These are phyloP conservation scores for Papiliotrema fonsecae DNA, from an alignment of 1,284 basidiomycete species.

Conservation along the genomic window DNA sequence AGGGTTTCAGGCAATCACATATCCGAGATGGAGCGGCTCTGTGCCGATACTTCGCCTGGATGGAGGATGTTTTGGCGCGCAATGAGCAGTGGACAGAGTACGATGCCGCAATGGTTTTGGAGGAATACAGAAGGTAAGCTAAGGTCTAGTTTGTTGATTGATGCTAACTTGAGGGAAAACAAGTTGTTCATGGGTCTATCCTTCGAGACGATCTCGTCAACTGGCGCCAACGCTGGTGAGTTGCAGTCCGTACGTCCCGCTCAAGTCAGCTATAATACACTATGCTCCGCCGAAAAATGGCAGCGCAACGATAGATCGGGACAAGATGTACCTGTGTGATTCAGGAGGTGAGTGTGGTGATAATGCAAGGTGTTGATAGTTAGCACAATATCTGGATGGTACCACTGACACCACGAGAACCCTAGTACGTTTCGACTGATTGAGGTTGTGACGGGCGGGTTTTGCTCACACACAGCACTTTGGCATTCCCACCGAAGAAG, in stretches of 20 bases:
- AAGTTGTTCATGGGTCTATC: conserved; percentile 80
- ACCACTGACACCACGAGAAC: conserved; percentile 94
- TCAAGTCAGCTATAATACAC: conserved; percentile 75
- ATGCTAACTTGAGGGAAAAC: conserved; percentile 55
- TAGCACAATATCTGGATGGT: conserved; percentile 75
- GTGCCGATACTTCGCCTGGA: conserved; percentile 84
- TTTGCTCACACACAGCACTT: conserved; percentile 66
- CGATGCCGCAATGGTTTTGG: conserved; percentile 72
- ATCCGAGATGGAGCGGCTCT: conserved; percentile 87
- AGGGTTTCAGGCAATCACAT: conserved; percentile 84
- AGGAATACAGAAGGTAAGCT: conserved; percentile 67
- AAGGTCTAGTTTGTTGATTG: background rate
- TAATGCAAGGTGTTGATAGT: background rate
- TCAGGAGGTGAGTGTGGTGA: conserved; percentile 62
- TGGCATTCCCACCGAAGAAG: conserved; percentile 72
- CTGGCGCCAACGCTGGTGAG: conserved; percentile 78
- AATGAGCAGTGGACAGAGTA: conserved; percentile 72
- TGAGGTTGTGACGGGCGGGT: conserved; percentile 7
- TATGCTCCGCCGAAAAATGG: conserved; percentile 74
- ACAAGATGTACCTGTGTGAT: conserved; percentile 91
- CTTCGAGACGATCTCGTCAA: conserved; percentile 88
- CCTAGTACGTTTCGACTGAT: conserved; percentile 53
- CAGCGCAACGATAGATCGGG: conserved; percentile 68
- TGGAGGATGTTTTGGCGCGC: conserved; percentile 71
- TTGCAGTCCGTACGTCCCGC: background rate